These are phyloP conservation scores for Rhynchosporium agropyri DNA, from an alignment of 2,329 filamentous ascomycete genomes.

Conservation along the genomic window DNA sequence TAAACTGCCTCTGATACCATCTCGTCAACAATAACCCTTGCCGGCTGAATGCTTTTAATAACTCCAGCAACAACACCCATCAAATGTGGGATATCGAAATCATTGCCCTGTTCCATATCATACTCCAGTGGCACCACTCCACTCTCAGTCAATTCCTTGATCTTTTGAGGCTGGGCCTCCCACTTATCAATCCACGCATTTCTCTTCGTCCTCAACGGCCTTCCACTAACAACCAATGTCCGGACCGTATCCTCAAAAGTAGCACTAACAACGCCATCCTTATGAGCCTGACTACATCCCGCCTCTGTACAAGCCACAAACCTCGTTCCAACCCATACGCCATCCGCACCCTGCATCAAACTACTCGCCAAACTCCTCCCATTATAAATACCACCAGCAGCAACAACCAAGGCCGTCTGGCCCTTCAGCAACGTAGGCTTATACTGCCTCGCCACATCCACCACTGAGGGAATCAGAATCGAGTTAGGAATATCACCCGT, in stretches of 20 bases:
- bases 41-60: slow-evolving; percentile 77
- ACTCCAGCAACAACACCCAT: slow-evolving; percentile 93
- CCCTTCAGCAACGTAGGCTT: slow-evolving; percentile 68
- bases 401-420: slow-evolving; percentile 75
- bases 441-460: slow-evolving; percentile 71
- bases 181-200: slow-evolving; percentile 84
- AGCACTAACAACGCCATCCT: slow-evolving; percentile 80
- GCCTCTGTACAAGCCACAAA: slow-evolving; percentile 87
- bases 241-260: slow-evolving; percentile 77
- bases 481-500: slow-evolving; percentile 85
- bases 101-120: slow-evolving; percentile 80
- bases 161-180: slow-evolving; percentile 75
- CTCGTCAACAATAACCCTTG: slow-evolving; percentile 80
- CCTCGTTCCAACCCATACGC: slow-evolving; percentile 92
- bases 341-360: slow-evolving; percentile 84
- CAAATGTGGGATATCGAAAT: slow-evolving; percentile 83
- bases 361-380: slow-evolving; percentile 78
- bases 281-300: slow-evolving; percentile 78
- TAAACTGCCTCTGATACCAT: slow-evolving; percentile 80
- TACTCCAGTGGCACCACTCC: slow-evolving; percentile 81
- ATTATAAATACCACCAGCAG: slow-evolving; percentile 85
- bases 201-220: slow-evolving; percentile 76
- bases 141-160: slow-evolving; percentile 72
- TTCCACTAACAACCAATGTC: slow-evolving; percentile 79
- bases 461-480: slow-evolving; percentile 85